A percentile compares a stretch with the other conserved stretches of the same genome.
These are phyloP conservation scores for Ulmus americana DNA, from an alignment of 331 rosid genomes.

Conservation along the genomic window DNA sequence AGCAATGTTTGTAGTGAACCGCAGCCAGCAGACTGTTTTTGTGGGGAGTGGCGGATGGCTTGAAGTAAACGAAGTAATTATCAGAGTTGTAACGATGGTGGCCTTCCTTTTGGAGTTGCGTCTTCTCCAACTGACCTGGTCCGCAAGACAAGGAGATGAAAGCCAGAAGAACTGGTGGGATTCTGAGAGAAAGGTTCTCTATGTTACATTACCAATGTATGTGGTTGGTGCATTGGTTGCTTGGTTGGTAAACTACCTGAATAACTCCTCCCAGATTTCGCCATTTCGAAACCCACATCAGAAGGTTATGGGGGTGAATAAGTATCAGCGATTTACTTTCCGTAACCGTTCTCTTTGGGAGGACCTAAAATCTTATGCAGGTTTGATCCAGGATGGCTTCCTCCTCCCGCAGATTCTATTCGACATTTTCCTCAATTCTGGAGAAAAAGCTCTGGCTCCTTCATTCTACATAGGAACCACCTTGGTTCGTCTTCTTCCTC, in stretches of 20 bases:
- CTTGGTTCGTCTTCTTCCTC: conserved; percentile 67
- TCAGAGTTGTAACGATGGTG: conserved; percentile 72
- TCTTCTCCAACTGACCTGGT: conserved; percentile 71
- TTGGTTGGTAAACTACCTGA: conserved; percentile 48
- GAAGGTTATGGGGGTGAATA: conserved; percentile 18
- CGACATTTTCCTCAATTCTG: conserved; percentile 43
- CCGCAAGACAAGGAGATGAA: conserved; percentile 52
- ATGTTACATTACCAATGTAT: conserved; percentile 54
- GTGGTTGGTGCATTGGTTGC: conserved; percentile 46
- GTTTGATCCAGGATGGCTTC: conserved; percentile 68
- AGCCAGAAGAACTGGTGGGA: conserved; percentile 42
- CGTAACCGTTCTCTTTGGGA: conserved; percentile 51
- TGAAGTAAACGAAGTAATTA: conserved; percentile 65
- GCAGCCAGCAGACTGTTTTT: conserved; percentile 41
- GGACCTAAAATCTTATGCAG: conserved; percentile 59
- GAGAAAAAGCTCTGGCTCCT: conserved; percentile 44
- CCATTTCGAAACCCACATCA: conserved; percentile 37
- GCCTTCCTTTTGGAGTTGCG: conserved; percentile 70
- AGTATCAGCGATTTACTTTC: conserved; percentile 20
- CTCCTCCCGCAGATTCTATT: conserved; percentile 70
- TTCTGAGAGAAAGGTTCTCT: conserved; percentile 60
- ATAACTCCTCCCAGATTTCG: conserved; percentile 30
- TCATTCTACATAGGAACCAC: conserved; percentile 63
- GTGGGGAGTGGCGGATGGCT: conserved; percentile 75
- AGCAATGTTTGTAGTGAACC: conserved; percentile 53